These are phyloP conservation scores for Podospora pseudocomata DNA, from an alignment of 495 filamentous ascomycete genomes.

Conservation along the genomic window DNA sequence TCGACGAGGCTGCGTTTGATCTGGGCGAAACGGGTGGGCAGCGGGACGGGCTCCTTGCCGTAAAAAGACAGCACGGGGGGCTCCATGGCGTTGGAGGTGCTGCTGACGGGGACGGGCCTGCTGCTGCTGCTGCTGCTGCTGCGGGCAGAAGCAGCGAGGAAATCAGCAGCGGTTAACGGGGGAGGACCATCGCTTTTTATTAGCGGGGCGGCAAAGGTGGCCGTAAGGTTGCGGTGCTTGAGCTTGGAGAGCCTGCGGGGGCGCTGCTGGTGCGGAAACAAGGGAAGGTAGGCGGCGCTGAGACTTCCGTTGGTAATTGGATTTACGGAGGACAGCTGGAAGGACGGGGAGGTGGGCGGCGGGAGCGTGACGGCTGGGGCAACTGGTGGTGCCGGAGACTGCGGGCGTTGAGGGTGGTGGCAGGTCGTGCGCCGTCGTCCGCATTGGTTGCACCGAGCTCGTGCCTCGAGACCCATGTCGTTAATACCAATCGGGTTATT, in stretches of 20 bases:
- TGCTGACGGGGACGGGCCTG: conserved; percentile 11
- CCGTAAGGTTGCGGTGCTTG: conserved; percentile 33
- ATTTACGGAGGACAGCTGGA: conserved; percentile 14
- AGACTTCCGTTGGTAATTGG: conserved; percentile 29
- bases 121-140: conserved; percentile 7
- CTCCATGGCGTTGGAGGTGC: conserved; percentile 49
- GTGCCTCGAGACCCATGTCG: conserved; percentile 29
- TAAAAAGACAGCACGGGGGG: conserved; percentile 74
- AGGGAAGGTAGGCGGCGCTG: conserved; percentile 27
- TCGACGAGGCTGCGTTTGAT: conserved; percentile 64
- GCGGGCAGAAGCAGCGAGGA: conserved; percentile 15
- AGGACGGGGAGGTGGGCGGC: conserved; percentile 12
- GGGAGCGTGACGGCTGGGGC: conserved; percentile 12
- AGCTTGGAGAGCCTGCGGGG: conserved; percentile 40
- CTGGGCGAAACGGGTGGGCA: conserved; percentile 72
- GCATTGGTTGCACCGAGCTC: conserved; percentile 34
- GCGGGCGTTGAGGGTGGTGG: conserved; percentile 22
- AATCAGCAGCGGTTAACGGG: conserved; percentile 15
- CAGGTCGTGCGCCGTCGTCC: conserved; percentile 30
- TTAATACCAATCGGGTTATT: conserved; percentile 14
- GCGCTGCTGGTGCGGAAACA: conserved; percentile 18
- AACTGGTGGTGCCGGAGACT: conserved; percentile 8
- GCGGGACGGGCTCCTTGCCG: conserved; percentile 66
- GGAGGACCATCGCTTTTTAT: conserved; percentile 15
- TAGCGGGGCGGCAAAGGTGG: conserved; percentile 19